Evolutionary conservation across 768 basidiomycete genomes (phyloP), one percentile per base, ranked within the genome.

Genomic region (Pleurotus tuber-regium): DNA sequence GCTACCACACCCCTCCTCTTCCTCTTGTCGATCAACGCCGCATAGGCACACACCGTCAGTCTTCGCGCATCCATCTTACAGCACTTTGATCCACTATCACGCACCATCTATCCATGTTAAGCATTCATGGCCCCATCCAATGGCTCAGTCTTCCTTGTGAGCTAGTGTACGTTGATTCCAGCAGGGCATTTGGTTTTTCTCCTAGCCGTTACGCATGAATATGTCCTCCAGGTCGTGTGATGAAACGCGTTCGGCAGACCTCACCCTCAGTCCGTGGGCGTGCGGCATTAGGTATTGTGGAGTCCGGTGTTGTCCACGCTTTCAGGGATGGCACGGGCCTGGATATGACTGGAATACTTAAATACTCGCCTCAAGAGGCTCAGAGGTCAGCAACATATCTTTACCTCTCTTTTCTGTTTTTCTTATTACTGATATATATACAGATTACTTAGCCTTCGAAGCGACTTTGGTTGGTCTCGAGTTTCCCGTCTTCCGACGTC

Each of bases 1-100:
- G 21, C 31, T 8, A 19, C 46, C 28, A 12, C 23, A 19, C 40
- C n/a, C 21, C 30, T 16, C 41, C 7, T 23, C 46, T 26, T 30
- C 46, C 46, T 48, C 29, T 16, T 14, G 11, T 48, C 46, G 46
- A 48, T 48, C 46, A 36, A 48, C 46, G 46, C 46, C 46, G 31
- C 46, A 48, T 23, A 48, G 46, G 46, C 46, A 48, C 46, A 23
- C 46, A 23, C 28, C n/a, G n/a, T n/a, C 31, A 38, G 46, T 28
- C 24, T 26, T 28, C 26, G 19, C 46, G 8, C 31, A 25, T 21
- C 16, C 46, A 18, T 19, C 12, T 44, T 30, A 28, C 28, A 26
- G 16, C 43, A 26, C 43, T 19, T n/a, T 26, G 25, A 16, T 12
- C 28, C 43, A 29, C 26, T 16, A 26, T 46, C 43, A 46, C n/a